Base-by-base conservation (phyloP, 108 stramenopile genomes). In the Phaeodactylum tricornutum region DNA sequence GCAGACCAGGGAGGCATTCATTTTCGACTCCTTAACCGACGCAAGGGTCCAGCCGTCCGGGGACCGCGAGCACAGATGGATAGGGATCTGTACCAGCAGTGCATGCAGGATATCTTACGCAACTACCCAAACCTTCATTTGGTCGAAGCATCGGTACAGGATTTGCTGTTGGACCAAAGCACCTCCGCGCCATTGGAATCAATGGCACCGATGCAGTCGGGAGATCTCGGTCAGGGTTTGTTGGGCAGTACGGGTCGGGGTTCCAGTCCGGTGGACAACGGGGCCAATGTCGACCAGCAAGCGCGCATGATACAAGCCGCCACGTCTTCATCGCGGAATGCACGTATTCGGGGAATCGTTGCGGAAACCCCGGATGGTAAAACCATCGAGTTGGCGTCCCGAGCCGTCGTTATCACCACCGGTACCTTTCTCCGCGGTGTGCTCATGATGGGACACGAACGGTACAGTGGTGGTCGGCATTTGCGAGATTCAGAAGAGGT, bases 351-450 rank as follows among this genome's bases (percentile, higher is more conserved):
- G 19, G 88, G 88, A 11, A 84, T 90, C n/a, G 63, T 68, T 4
- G 74, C 80, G 8, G 55, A 64, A 29, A 51, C 43, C 1, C 32
- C 38, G n/a, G 72, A 85, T 42, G 62, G 81, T n/a, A 55, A 60
- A 7, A 76, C 56, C 15, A 44, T 84, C 14, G 74, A 79, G 56
- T 66, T 96, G 31, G 35, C 45, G 47, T 53, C 79, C 15, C 31
- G 62, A 19, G 64, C 78, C 15, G 94, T 95, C 14, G 93, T 98
- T 5, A 78, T 98, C 30, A 98, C 97, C 16, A 98, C 97, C 4
- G 97, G 97, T 2, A 98, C 97, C 7, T 98, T 98, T 65, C 67
- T 98, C 19, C 64, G 96, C 15, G 97, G 97, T 25, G 73, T 85
- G 4, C 57, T 88, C 12, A 82, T 87, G 76, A 58, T 87, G 35